A percentile compares a stretch with the other conserved stretches of the same genome.
These are phyloP conservation scores for Sporothrix humicola DNA, from an alignment of 2,329 filamentous ascomycete species.

Conservation along the genomic window DNA sequence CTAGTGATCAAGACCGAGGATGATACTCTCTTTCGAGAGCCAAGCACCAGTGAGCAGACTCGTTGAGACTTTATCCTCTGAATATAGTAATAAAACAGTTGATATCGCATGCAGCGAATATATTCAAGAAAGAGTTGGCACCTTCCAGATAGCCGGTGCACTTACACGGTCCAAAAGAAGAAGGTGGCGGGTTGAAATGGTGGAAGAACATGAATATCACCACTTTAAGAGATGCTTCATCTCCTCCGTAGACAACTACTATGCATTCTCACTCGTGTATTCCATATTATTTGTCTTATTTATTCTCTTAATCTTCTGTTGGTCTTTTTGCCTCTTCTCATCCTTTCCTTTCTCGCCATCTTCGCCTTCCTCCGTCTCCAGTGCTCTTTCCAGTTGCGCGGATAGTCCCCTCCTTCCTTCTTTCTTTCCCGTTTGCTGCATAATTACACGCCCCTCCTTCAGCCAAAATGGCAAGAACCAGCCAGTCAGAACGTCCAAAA, in stretches of 20 bases:
- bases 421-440: not conserved
- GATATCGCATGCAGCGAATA: not conserved
- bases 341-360: not conserved
- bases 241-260: not conserved
- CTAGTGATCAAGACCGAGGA: not conserved
- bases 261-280: not conserved
- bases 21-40: too few species aligned
- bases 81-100: not conserved
- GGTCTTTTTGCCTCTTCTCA: conserved; percentile 1
- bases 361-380: not conserved
- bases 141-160: conserved; percentile 1
- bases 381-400: not conserved
- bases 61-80: not conserved
- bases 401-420: not conserved
- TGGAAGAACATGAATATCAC: not conserved
- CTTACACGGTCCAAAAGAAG: conserved; percentile 24
- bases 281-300: not conserved
- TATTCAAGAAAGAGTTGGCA: not conserved
- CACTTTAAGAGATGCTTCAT: not conserved
- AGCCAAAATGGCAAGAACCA: not conserved
- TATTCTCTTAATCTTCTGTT: not conserved
- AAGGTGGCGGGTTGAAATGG: conserved; percentile 8
- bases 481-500: conserved; percentile 2
- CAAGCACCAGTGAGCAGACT: not conserved
- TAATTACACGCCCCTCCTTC: conserved; percentile 13